Evolutionary conservation across 345 rosid genomes (phyloP), one percentile per base, ranked within the genome.

Genomic region (Conringia planisiliqua): DNA sequence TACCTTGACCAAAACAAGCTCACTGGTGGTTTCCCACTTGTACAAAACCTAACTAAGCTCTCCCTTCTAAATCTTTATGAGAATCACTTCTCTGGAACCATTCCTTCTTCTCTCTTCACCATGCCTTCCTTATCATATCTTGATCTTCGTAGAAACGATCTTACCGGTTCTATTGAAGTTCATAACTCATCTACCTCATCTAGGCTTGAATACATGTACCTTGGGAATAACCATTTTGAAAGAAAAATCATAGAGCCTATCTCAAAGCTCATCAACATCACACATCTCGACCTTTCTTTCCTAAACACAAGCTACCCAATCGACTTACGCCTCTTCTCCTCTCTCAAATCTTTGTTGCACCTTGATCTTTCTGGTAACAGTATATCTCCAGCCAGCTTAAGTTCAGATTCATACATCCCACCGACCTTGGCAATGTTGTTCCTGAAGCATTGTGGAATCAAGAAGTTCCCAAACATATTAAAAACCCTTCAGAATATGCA

Each of bases 181-280:
- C 57, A 7, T 11, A 6, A 17, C 55, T 44, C 40, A n/a, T 29
- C 42, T 29, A 9, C n/a, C 6, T 29, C 68, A 30, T 65, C 29
- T 46, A 47, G 30, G 0, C 57, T 63, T 10, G 26, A 63, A 47
- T 9, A 0, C n/a, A 0, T 63, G 24, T 27, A n/a, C 27, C 75
- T 71, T 59, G 75, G 48, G 27, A 0, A 6, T 0, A 71, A 59
- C 58, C 26, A 59, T 20, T 71, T 71, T 33, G 27, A 59, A 59
- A 38, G 10, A n/a, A 4, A 35, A 5, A 59, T 71, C 2, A 0
- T 71, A 59, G 29, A 71, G 18, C 67, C 74, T 10, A 71, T 71
- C 75, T 71, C 59, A 47, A 71, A 71, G 30, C 59, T 71, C 18
- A 46, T 11, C 67, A 59, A 3, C 27, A 27, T 71, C 47, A 59